Evolutionary conservation across 768 basidiomycete genomes (phyloP).

Genomic region (Mycena vitilis): DNA sequence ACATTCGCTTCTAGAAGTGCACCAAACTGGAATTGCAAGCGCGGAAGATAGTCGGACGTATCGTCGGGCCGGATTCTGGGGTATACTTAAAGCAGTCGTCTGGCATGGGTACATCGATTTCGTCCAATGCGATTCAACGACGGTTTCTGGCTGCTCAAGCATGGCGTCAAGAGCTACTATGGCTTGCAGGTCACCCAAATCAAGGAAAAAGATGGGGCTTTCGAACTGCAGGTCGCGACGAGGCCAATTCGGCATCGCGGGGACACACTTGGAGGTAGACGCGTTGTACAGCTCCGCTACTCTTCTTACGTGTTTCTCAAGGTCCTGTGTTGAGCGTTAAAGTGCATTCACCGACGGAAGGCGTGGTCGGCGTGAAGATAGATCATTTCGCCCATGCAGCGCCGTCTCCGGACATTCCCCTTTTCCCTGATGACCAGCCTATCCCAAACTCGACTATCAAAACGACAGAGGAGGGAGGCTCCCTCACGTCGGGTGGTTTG

Average conservation of each 20-base stretch:
- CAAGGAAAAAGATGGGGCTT: slow-evolving; percentile 55
- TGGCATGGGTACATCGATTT: not conserved
- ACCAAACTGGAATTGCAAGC: no score
- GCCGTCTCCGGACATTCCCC: slow-evolving; percentile 60
- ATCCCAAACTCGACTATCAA: slow-evolving; percentile 56
- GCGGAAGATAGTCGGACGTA: slow-evolving; percentile 16
- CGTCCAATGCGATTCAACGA: slow-evolving; percentile 76
- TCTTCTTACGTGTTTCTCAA: slow-evolving; percentile 39
- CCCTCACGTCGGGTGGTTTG: slow-evolving; percentile 60
- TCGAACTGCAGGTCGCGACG: slow-evolving; percentile 71
- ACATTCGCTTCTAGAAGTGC: no score
- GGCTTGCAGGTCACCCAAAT: slow-evolving; percentile 71
- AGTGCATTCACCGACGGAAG: slow-evolving; percentile 66
- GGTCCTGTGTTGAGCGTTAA: slow-evolving; percentile 64
- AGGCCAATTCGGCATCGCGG: slow-evolving; percentile 71
- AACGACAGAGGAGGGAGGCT: slow-evolving; percentile 43
- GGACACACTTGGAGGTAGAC: slow-evolving; percentile 68
- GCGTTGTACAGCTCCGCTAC: slow-evolving; percentile 4
- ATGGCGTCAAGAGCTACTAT: slow-evolving; percentile 69
- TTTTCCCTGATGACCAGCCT: slow-evolving; percentile 71
- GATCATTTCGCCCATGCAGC: slow-evolving; percentile 61
- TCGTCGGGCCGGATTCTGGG: slow-evolving; percentile 34
- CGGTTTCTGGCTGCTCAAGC: slow-evolving; percentile 76
- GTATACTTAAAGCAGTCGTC: slow-evolving; percentile 1
- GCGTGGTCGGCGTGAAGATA: slow-evolving; percentile 67